Percentiles rank a stretch among this genome's conserved stretches.
Conservation (phyloP, 768 basidiomycete genomes). For the Kwoniella dendrophila region DNA sequence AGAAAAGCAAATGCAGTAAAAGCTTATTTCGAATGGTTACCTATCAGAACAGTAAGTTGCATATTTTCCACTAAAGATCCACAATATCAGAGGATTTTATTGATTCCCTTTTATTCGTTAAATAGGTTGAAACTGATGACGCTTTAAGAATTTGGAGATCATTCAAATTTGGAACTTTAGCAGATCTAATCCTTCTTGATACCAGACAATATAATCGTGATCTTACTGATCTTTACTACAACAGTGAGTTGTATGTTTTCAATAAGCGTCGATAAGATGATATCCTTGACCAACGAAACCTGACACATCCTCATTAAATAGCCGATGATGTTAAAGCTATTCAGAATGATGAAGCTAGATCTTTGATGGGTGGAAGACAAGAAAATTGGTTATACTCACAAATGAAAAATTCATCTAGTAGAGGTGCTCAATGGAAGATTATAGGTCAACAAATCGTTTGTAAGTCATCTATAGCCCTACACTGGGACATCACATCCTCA, state of each 20-base stretch:
- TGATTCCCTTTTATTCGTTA: neutral
- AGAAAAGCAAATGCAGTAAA: constrained; percentile 62
- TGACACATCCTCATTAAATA: neutral
- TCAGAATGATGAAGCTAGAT: constrained; percentile 59
- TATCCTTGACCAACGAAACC: constrained; percentile 3
- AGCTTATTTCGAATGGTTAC: constrained; percentile 60
- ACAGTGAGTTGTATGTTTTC: constrained; percentile 55
- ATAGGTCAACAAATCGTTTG: constrained; percentile 67
- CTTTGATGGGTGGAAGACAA: constrained; percentile 64
- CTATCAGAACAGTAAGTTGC: constrained; percentile 55
- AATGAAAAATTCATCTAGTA: constrained; percentile 59
- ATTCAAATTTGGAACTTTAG: constrained; percentile 67
- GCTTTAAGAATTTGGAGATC: constrained; percentile 67
- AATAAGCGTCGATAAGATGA: neutral
- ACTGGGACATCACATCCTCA: constrained; percentile 33
- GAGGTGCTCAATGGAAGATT: constrained; percentile 64
- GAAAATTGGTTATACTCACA: constrained; percentile 64
- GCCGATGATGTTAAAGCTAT: constrained; percentile 59
- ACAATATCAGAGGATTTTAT: neutral
- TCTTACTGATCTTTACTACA: constrained; percentile 65
- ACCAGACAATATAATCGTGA: constrained; percentile 66
- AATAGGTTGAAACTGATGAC: constrained; percentile 62
- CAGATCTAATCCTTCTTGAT: constrained; percentile 67
- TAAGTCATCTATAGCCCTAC: constrained; percentile 54
- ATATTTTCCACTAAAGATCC: neutral